Conservation (phyloP, 768 basidiomycete genomes). For the Boletus fagicola region DNA sequence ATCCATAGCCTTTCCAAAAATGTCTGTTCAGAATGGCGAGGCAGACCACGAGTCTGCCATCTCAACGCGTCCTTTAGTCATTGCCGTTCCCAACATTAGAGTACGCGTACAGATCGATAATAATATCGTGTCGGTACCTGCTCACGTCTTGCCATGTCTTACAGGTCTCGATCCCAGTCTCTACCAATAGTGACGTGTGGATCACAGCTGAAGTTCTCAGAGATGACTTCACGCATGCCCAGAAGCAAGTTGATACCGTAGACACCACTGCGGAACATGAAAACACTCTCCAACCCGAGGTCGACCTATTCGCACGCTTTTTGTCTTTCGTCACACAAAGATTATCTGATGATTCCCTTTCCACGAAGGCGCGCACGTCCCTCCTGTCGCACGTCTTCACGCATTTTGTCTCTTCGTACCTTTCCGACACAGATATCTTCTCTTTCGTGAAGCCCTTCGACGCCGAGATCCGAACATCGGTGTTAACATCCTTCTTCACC, state of each 20-base stretch:
- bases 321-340: constrained; percentile 71
- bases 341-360: constrained; percentile 54
- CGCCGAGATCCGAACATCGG: constrained; percentile 68
- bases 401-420: constrained; percentile 75
- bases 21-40: constrained; percentile 34
- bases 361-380: constrained; percentile 50
- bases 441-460: constrained; percentile 74
- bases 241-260: constrained; percentile 55
- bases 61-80: constrained; percentile 36
- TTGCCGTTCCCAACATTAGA: constrained; percentile 34
- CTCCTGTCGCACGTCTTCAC: constrained; percentile 74
- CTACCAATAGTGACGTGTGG: constrained; percentile 81
- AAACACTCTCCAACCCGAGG: constrained; percentile 58
- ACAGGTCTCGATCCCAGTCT: constrained; percentile 84
- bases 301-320: constrained; percentile 82
- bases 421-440: constrained; percentile 75
- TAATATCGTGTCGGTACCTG: constrained; percentile 1
- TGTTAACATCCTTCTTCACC: constrained; percentile 76
- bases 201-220: constrained; percentile 88
- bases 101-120: constrained; percentile 28
- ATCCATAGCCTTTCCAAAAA: constrained; percentile 21
- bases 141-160: constrained; percentile 6
- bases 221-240: constrained; percentile 79
- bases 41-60: constrained; percentile 31
- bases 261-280: constrained; percentile 53